Conservation (phyloP, 257 asterid genomes). For the Solanum ahanhuiri region DNA sequence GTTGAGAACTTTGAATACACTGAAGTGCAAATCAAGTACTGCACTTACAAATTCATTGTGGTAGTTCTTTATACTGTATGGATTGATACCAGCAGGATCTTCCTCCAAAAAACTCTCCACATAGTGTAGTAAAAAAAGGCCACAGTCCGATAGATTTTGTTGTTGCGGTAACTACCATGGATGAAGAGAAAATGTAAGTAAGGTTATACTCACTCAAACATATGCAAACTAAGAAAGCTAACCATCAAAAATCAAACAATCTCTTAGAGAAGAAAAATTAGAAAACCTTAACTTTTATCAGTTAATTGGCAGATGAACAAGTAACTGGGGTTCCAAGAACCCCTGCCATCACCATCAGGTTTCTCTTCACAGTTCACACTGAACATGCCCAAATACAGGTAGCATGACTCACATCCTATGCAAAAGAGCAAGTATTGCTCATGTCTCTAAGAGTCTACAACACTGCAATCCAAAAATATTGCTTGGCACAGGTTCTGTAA, state of each 20-base stretch:
- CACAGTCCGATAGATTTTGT: slow-evolving; percentile 82
- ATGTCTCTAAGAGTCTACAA: not conserved
- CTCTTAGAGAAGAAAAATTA: not conserved
- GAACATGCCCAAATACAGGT: not conserved
- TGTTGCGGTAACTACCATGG: slow-evolving; percentile 86
- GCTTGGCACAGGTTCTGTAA: not conserved
- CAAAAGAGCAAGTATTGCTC: not conserved
- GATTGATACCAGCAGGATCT: slow-evolving; percentile 51
- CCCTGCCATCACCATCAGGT: not conserved
- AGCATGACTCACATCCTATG: not conserved
- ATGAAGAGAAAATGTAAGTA: not conserved
- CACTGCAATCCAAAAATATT: not conserved
- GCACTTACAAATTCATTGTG: slow-evolving; percentile 60
- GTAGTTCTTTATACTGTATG: slow-evolving; percentile 51
- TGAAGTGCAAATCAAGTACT: slow-evolving; percentile 1
- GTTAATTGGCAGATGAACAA: not conserved
- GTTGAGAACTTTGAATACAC: not conserved
- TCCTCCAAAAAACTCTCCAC: slow-evolving; percentile 86
- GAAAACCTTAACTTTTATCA: not conserved
- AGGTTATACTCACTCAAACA: not conserved
- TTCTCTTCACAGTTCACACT: not conserved
- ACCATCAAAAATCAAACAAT: not conserved
- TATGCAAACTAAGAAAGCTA: not conserved
- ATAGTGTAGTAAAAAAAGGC: slow-evolving; percentile 90
- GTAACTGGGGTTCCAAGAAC: not conserved